Evolutionary conservation across 768 basidiomycete species (phyloP).

Genomic region (Termitomyces heimii): DNA sequence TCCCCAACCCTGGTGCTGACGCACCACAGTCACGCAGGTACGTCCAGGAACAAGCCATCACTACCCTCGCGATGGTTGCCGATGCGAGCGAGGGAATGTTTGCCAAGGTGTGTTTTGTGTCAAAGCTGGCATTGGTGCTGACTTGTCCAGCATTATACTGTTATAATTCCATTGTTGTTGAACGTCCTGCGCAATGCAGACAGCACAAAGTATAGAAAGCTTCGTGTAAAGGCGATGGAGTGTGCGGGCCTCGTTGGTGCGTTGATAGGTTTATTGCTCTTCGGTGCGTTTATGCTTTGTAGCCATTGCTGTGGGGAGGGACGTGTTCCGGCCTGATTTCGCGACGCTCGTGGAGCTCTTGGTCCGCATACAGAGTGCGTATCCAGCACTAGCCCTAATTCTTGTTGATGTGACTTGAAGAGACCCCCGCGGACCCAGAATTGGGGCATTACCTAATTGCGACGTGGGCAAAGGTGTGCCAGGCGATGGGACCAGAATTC

Average conservation of each 20-base stretch:
- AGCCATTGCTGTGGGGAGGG: conserved; percentile 86
- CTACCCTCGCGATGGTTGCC: conserved; percentile 85
- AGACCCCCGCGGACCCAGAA: conserved; percentile 62
- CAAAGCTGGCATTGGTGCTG: background rate
- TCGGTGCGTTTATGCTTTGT: background rate
- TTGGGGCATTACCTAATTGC: conserved; percentile 71
- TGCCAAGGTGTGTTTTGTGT: conserved; percentile 46
- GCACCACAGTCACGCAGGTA: conserved; percentile 40
- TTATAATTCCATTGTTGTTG: conserved; percentile 78
- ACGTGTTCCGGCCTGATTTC: conserved; percentile 74
- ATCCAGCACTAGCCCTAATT: no score
- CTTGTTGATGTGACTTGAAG: no score
- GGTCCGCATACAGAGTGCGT: conserved; percentile 71
- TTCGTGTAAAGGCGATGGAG: conserved; percentile 86
- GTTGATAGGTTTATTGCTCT: conserved; percentile 13
- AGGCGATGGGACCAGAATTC: conserved; percentile 79
- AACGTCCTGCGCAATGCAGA: conserved; percentile 72
- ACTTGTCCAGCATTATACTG: conserved; percentile 75
- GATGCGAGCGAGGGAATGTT: conserved; percentile 80
- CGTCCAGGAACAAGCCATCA: conserved; percentile 86
- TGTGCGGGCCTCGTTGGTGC: conserved; percentile 82
- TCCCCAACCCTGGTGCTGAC: conserved; percentile 46
- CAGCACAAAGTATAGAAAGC: conserved; percentile 55
- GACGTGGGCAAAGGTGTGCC: conserved; percentile 88
- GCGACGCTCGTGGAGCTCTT: conserved; percentile 65